Evolutionary conservation across 2,329 filamentous ascomycete species (phyloP).

Genomic region (Myotisia sp.): DNA sequence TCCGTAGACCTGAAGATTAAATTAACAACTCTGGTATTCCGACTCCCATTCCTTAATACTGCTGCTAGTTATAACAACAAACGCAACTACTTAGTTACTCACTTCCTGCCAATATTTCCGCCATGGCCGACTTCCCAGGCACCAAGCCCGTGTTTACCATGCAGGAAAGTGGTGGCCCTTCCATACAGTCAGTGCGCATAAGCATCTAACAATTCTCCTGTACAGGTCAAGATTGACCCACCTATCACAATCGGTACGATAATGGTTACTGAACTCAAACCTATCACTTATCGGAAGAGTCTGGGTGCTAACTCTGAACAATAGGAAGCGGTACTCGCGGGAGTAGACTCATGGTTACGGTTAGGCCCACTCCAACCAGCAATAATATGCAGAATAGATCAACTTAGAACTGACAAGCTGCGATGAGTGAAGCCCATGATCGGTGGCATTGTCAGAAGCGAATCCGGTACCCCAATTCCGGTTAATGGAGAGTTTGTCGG

Average conservation of each 20-base stretch:
- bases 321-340: constrained; percentile 26
- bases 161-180: constrained; percentile 15
- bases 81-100: no score
- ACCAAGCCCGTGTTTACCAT: constrained; percentile 30
- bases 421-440: constrained; percentile 32
- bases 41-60: no score
- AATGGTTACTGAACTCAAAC: constrained; percentile 1
- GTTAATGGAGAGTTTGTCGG: constrained; percentile 27
- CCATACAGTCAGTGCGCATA: constrained; percentile 1
- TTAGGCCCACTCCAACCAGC: constrained; percentile 12
- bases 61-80: no score
- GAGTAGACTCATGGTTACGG: constrained; percentile 24
- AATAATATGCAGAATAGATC: not conserved
- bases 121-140: constrained; percentile 26
- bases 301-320: not conserved
- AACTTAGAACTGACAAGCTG: no score
- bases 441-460: constrained; percentile 24
- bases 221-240: constrained; percentile 21
- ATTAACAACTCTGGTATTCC: no score
- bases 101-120: no score
- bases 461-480: constrained; percentile 22
- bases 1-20: no score
- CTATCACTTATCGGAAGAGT: not conserved
- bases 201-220: not conserved
- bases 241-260: constrained; percentile 21